These are phyloP conservation scores for Coelastrella sp. DNA, from an alignment of 139 green algal genomes.

Conservation along the genomic window DNA sequence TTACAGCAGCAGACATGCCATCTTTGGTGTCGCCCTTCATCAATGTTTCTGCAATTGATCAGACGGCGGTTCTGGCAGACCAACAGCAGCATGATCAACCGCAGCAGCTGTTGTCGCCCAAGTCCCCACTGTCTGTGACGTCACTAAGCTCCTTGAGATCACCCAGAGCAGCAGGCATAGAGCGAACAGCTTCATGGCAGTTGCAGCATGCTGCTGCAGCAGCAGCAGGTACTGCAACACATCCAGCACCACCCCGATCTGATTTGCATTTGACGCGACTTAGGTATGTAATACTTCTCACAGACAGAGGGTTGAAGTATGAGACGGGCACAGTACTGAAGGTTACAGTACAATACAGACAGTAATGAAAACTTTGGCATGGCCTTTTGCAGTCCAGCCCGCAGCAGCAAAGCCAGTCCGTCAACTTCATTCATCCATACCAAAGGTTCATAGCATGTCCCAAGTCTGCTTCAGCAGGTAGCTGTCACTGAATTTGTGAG, in stretches of 20 bases:
- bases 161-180: background rate
- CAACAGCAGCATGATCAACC: slow-evolving; percentile 14
- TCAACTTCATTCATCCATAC: too few species aligned
- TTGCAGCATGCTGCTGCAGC: slow-evolving; percentile 42
- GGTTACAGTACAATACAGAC: too few species aligned
- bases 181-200: slow-evolving; percentile 32
- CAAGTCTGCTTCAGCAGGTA: too few species aligned
- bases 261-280: background rate
- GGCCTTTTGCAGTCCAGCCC: too few species aligned
- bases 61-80: background rate
- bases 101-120: background rate
- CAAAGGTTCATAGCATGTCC: too few species aligned
- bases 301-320: too few species aligned
- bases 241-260: background rate
- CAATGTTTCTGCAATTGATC: background rate
- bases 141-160: background rate
- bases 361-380: too few species aligned
- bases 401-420: too few species aligned
- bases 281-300: too few species aligned
- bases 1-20: background rate
- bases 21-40: background rate
- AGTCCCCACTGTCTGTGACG: background rate
- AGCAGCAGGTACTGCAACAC: slow-evolving; percentile 36
- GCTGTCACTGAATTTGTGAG: too few species aligned
- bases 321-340: too few species aligned